phyloP scores from a whole-genome alignment of 257 asterid species.

The Solanum rostratum region DNA sequence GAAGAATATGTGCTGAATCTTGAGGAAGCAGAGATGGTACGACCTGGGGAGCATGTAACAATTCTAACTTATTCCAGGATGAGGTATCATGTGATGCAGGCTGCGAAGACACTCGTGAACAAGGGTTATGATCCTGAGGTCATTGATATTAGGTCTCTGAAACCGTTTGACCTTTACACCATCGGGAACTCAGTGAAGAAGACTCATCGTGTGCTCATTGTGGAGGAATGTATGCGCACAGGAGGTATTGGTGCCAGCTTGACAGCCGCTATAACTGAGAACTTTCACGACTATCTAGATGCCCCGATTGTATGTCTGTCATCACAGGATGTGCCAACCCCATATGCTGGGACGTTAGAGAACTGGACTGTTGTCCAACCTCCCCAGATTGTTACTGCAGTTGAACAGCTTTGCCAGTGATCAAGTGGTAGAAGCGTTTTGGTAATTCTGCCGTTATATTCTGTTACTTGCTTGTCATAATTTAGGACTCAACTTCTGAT shows the following conservation, averaged over 20 bases:
- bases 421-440: not conserved
- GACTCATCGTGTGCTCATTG: conserved; percentile 67
- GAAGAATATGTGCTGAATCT: conserved; percentile 57
- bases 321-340: conserved; percentile 85
- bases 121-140: conserved; percentile 81
- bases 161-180: conserved; percentile 68
- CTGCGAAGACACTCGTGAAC: conserved; percentile 61
- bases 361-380: conserved; percentile 85
- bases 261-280: conserved; percentile 63
- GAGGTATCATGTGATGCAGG: conserved; percentile 94
- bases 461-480: not conserved
- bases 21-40: conserved; percentile 85
- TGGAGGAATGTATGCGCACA: conserved; percentile 90
- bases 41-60: conserved; percentile 71
- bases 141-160: conserved; percentile 78
- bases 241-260: conserved; percentile 92
- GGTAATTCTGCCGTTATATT: not conserved
- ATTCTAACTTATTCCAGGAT: conserved; percentile 70
- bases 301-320: conserved; percentile 73
- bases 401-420: conserved; percentile 69
- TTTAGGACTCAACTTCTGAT: not conserved
- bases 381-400: conserved; percentile 68
- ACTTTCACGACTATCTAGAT: conserved; percentile 69
- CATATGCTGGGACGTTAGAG: conserved; percentile 69
- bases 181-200: conserved; percentile 79